Evolutionary conservation across 1,139 yeast species (phyloP).

Genomic region (Suhomyces taliae): DNA sequence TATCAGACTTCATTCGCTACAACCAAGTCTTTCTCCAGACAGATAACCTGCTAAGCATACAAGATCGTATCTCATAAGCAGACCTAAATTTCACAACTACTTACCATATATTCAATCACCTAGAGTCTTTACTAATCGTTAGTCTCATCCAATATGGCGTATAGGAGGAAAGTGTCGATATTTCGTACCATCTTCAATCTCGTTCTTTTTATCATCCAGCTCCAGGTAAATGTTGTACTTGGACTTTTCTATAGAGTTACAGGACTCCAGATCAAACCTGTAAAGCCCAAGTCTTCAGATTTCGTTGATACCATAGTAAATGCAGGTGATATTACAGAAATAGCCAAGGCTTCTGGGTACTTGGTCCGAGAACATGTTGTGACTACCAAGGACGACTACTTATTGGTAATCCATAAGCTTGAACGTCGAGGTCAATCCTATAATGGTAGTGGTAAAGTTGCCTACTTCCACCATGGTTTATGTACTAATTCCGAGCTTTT

Average conservation of each 20-base stretch:
- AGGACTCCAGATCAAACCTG: not conserved
- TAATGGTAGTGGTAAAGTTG: constrained; percentile 21
- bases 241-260: not conserved
- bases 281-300: not conserved
- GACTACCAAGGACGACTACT: constrained; percentile 45
- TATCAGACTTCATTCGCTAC: no score
- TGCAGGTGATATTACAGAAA: constrained; percentile 60
- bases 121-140: not conserved
- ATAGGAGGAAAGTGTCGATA: constrained; percentile 2
- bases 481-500: constrained; percentile 48
- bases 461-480: constrained; percentile 49
- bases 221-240: constrained; percentile 4
- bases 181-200: constrained; percentile 8
- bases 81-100: no score
- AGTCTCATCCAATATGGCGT: constrained; percentile 2
- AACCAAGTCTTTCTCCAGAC: no score
- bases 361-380: constrained; percentile 72
- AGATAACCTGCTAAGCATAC: no score
- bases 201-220: constrained; percentile 4
- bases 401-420: constrained; percentile 41
- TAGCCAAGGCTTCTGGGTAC: constrained; percentile 64
- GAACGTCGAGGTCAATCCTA: constrained; percentile 10
- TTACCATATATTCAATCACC: no score
- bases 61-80: no score
- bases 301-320: constrained; percentile 13